A percentile compares a stretch with the other conserved stretches of the same genome.
Evolutionary conservation across 2,329 filamentous ascomycete genomes (phyloP).

Genomic region (Paraphaeosphaeria sporulosa): DNA sequence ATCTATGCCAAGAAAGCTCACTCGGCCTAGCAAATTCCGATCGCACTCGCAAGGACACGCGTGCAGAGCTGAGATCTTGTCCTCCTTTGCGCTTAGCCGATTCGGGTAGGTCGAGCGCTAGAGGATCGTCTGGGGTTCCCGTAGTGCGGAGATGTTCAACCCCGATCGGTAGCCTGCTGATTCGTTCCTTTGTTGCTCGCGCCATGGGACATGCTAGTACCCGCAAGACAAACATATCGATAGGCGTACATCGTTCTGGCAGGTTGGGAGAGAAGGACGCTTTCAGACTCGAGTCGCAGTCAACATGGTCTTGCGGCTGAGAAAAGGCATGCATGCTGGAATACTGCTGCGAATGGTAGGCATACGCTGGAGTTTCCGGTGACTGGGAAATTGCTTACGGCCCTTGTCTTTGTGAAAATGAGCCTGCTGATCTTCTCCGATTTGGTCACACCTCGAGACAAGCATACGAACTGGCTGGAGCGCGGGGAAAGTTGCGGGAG

Average conservation of each 20-base stretch:
- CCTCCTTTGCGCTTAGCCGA: not conserved
- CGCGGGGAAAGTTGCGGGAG: slow-evolving; percentile 8
- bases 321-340: not conserved
- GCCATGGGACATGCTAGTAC: slow-evolving; percentile 5
- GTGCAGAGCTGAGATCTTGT: not conserved
- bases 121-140: slow-evolving; percentile 14
- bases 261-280: not conserved
- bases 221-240: not conserved
- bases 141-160: slow-evolving; percentile 7
- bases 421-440: slow-evolving; percentile 7
- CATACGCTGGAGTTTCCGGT: not conserved
- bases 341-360: not conserved
- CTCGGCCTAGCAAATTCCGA: not conserved
- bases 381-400: not conserved
- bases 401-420: slow-evolving; percentile 6
- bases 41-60: not conserved
- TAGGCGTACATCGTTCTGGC: not conserved
- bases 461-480: not conserved
- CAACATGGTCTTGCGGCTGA: not conserved
- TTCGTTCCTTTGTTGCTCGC: slow-evolving; percentile 1
- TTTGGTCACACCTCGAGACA: slow-evolving; percentile 2
- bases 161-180: not conserved
- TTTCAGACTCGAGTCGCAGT: not conserved
- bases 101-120: slow-evolving; percentile 8
- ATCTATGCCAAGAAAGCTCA: not conserved